These are phyloP conservation scores for Gossypium laxum DNA, from an alignment of 441 rosid genomes.

Conservation along the genomic window DNA sequence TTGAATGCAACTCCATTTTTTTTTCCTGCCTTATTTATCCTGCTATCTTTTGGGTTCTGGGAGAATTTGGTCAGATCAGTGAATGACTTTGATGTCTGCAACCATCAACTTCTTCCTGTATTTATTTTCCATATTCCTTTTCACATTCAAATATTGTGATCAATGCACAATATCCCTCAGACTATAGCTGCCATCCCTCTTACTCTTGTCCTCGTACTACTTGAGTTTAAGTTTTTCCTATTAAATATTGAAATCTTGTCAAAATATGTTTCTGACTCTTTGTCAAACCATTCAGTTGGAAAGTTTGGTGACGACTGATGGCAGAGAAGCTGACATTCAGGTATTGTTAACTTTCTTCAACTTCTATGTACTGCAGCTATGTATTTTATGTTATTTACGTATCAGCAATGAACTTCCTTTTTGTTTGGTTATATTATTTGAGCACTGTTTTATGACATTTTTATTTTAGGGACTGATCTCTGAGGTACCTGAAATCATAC, in stretches of 20 bases:
- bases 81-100: background rate
- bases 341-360: constrained; percentile 29
- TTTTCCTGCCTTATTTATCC: background rate
- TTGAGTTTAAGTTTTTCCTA: background rate
- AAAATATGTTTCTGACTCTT: constrained; percentile 17
- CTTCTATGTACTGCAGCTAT: background rate
- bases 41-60: background rate
- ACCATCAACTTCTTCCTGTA: background rate
- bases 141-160: background rate
- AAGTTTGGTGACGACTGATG: constrained; percentile 52
- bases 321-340: constrained; percentile 81
- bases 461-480: constrained; percentile 55
- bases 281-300: constrained; percentile 58
- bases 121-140: no score
- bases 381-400: background rate
- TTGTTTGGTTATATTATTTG: constrained; percentile 1
- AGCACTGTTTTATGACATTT: background rate
- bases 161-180: background rate
- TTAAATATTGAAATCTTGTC: background rate
- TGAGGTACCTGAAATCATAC: constrained; percentile 93
- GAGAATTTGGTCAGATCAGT: background rate
- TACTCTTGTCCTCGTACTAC: background rate
- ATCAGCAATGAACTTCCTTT: background rate
- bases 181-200: background rate
- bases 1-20: constrained; percentile 15